phyloP scores from a whole-genome alignment of 1,284 basidiomycete species.

The Boletellus deceptivus region DNA sequence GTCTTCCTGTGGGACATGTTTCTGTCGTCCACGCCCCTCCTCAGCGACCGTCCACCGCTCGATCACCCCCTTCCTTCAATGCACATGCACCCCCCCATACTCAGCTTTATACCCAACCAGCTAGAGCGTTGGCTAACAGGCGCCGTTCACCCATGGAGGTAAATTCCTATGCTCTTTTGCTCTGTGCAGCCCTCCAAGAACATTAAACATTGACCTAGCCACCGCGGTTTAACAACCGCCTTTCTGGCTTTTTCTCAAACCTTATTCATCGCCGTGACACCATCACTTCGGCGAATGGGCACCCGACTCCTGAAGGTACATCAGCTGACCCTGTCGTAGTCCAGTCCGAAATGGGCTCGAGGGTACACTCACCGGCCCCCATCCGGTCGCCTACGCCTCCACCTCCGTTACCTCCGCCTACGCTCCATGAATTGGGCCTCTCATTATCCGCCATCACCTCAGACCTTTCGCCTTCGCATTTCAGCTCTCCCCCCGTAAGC shows the following conservation, averaged over 20 bases:
- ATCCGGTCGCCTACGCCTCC: slow-evolving; percentile 64
- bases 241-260: slow-evolving; percentile 79
- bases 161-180: slow-evolving; percentile 11
- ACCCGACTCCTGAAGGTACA: slow-evolving; percentile 30
- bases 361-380: slow-evolving; percentile 50
- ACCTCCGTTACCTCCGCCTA: slow-evolving; percentile 64
- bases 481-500: slow-evolving; percentile 68
- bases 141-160: slow-evolving; percentile 52
- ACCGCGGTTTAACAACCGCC: slow-evolving; percentile 62
- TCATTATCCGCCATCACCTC: slow-evolving; percentile 63
- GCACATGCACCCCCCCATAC: slow-evolving; percentile 20
- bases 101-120: slow-evolving; percentile 21
- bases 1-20: slow-evolving; percentile 54
- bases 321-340: slow-evolving; percentile 20
- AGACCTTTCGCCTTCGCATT: slow-evolving; percentile 70
- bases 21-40: slow-evolving; percentile 34
- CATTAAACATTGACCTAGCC: slow-evolving; percentile 34
- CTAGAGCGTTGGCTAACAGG: slow-evolving; percentile 21
- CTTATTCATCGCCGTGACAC: slow-evolving; percentile 70
- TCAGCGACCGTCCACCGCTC: slow-evolving; percentile 26
- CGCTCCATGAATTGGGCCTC: slow-evolving; percentile 72
- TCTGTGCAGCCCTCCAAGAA: slow-evolving; percentile 13
- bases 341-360: slow-evolving; percentile 35
- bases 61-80: slow-evolving; percentile 25
- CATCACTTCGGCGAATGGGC: slow-evolving; percentile 28